Evolutionary conservation across 176 grass and related monocot species (phyloP), one percentile per base, ranked within the genome.

Genomic region (Eleusine indica): DNA sequence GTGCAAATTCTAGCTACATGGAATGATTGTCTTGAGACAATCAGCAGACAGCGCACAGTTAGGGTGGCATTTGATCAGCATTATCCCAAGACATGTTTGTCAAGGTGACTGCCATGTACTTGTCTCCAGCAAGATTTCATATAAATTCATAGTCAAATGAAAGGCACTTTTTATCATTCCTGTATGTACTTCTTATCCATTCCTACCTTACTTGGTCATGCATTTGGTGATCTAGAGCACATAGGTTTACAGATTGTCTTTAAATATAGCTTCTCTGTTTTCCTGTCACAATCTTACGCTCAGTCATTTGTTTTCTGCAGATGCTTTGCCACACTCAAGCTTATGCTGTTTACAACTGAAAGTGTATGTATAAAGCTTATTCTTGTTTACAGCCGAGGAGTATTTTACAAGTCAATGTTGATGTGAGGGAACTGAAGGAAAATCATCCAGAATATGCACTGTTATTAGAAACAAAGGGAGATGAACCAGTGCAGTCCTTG

Each of bases 321-420:
- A 77, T 70, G 54, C 47, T 83, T 52, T 30, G 39, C 32, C 30
- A 66, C 49, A 17, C 25, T 25, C 19, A 32, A 4, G 39, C 8
- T 29, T 7, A 3, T 13, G 16, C 39, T 70, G 32, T 4, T 48
- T 42, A 25, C 25, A 25, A 49, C 19, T 1, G 40, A 13, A 25
- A 73, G 2, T 65, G 28, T 74, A 63, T 65, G 18, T 49, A 48
- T 64, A 74, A 12, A 40, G 14, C 32, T 1, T 80, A 35, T 66
- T 86, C 28, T 72, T 54, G 19, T 90, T 70, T 70, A 69, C 65
- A 98, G 96, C 96, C 19, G 96, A 98, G 88, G 96, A 95, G 83
- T 95, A 98, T 77, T 98, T 98, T 75, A 98, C 93, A 56, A 95
- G 80, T 91, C 96, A 52, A 95, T 98, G 80, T 95, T 84, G 96